Base-by-base conservation (phyloP, 2,329 filamentous ascomycete species). In the Chaetomiaceae sp. region DNA sequence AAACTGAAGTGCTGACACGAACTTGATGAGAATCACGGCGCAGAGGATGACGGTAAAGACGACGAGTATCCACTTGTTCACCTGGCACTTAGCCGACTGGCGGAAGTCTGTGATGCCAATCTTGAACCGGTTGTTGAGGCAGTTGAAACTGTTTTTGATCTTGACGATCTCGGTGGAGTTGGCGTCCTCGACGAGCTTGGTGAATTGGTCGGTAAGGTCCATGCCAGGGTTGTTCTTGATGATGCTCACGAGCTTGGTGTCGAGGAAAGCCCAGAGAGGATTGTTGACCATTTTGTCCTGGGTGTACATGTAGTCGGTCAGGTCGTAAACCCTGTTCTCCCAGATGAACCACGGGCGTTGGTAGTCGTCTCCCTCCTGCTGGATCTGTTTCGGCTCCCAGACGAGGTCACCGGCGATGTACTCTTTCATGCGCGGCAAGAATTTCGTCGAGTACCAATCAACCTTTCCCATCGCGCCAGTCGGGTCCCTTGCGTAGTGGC, bases 261-360 rank as follows among this genome's bases (percentile, higher is more conserved):
- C 83, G 25, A 99, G 74, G 70, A 95, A 97, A 9, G 77, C 68
- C 70, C 88, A 95, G 0, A 66, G 64, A 0, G 69, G 63, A 5
- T 74, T 60, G 48, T 83, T 73, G 58, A 83, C 75, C 62, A 77
- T 73, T 17, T 74, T 58, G 8, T 85, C 72, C 37, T 83, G 70
- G 0, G 90, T 96, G 64, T 89, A 76, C 69, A 91, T 92, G 70
- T 99, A 99, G 66, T 97, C 82, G 0, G 89, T 95, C 48, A 99
- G 70, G 65, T 99, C 95, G 65, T 93, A 97, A 17, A 99, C 76
- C 45, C 78, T 79, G 48, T 83, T 75, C 25, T 89, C 75, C 55
- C 95, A 81, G 48, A 87, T 85, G 56, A 88, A 85, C 90, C 93
- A 97, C 63, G 80, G 78, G 60, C 87, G 85, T 48, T 82, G 76